Base-by-base conservation (phyloP, 305 asterid genomes). In the Fraxinus baroniana region DNA sequence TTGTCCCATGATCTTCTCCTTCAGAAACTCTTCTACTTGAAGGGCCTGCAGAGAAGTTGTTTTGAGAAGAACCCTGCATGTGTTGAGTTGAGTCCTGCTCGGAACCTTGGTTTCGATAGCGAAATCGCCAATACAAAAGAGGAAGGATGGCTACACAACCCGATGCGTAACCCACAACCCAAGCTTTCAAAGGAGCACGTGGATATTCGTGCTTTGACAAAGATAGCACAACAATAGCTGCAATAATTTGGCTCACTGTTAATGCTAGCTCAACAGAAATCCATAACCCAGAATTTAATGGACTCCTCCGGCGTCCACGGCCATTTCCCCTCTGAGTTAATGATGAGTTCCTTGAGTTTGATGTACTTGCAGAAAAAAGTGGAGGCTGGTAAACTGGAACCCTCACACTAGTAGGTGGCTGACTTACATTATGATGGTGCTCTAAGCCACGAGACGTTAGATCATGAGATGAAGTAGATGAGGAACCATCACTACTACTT, bases 91-190 rank as follows among this genome's bases (percentile, higher is more conserved):
- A 84, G 80, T 91, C 95, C 85, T 88, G 94, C 78, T 94, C 94
- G 72, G 98, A 87, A 78, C 89, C 88, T 78, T 89, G 97, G 89
- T 89, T 91, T 74, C 97, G 90, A 85, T 93, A 84, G 62, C 76
- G 88, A 88, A 88, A 94, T 35, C 98, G 97, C 97, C 99, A 93
- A 89, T 88, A 94, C 66, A 93, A 89, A 85, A 94, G 94, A 82
- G 97, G 99, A 55, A 96, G 94, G 80, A 89, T 88, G 8, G 94
- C 94, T 76, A 90, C 89, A 90, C 98, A 94, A 17, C 99, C 99
- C 86, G 94, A 91, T 24, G 98, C 95, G 88, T 95, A 95, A 78
- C 98, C 98, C 35, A 88, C 85, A 74, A 94, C 85, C 99, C 99
- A 95, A 15, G 87, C 84, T 77, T 82, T 88, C 83, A 95, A 87